Base-by-base conservation (phyloP, 768 basidiomycete species). In the Cystofilobasidium capitatum region DNA sequence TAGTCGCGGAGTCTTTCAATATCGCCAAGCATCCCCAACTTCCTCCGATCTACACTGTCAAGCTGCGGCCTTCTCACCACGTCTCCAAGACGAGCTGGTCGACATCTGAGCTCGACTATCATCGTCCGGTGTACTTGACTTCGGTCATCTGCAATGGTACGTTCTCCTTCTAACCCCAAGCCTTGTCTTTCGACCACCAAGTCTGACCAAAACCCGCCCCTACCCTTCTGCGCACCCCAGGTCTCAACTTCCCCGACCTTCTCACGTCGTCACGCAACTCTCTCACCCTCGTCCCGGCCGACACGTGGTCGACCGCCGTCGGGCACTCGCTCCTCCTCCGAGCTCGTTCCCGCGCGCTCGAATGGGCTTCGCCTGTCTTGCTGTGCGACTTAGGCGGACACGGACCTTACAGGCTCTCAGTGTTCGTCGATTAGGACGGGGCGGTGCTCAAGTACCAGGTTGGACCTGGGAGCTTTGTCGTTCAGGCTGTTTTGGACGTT, bases 1-100 rank as follows among this genome's bases (percentile, higher is more conserved):
- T 39, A 65, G 64, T 65, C 44, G 64, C 57, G 44, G 64, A 65
- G 35, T 65, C 64, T 20, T 65, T 65, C 45, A 31, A 44, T n/a
- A 36, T 65, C 44, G 39, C 64, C 8, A n/a, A 37, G 0, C 51
- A 57, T 22, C 55, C 58, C 4, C n/a, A 47, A 17, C 14, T 44
- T 3, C 42, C 64, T 7, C 64, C 64, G 1, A 35, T 24, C 42
- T 29, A 58, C 45, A 35, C 57, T 16, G 6, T 65, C 0, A 14
- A 39, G n/a, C 57, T 65, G 0, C 57, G 39, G 3, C n/a, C 9
- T n/a, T 57, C 64, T 4, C n/a, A 29, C 10, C 57, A 49, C 31
- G 29, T 59, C 29, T 29, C 64, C 20, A 44, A 36, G 22, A 26
- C 64, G 12, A 26, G 5, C 10, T 64, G 64, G 64, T 55, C 64